Evolutionary conservation across 2,329 filamentous ascomycete genomes (phyloP), one percentile per base, ranked within the genome.

Genomic region (Hypoxylon sp.): DNA sequence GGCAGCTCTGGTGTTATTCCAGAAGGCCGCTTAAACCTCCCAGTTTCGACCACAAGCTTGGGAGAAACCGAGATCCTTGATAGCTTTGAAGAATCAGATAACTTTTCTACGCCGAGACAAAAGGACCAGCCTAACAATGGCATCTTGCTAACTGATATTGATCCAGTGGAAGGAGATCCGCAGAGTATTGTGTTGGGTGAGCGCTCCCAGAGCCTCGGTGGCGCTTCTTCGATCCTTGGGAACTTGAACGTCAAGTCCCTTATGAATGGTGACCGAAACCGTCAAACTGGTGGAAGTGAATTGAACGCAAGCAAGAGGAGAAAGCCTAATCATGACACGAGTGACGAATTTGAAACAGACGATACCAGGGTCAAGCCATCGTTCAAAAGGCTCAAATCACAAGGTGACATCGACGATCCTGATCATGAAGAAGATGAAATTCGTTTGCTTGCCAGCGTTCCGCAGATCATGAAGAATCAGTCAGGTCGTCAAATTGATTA

Each of bases 401-500:
- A 85, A 55, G 78, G 76, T 2, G 80, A 82, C 44, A 75, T 83
- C 17, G 81, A 82, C 17, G 70, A 59, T 80, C 69, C 78, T 5
- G 76, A 81, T 19, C 76, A 80, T 11, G 74, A 80, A 1, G 69
- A 83, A 8, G 80, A 81, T 33, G 85, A 88, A 64, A 81, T 80
- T 54, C 80, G 77, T 39, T 77, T 88, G 13, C 79, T 88, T 42
- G 83, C 81, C 1, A 80, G 81, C 29, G 78, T 90, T 2, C 84
- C 87, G 19, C 83, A 84, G 22, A 81, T 88, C 53, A 78, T 77
- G 54, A 83, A 82, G 59, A 81, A 82, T 19, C 80, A 83, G 31
- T 87, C 86, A 0, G 83, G 82, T n/a, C 84, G 88, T 24, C 86
- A 87, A 70, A 87, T 90, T 44, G 87, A 90, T 71, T 80, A 82